Percentiles rank a stretch among this genome's conserved stretches.
phyloP scores from a whole-genome alignment of 2,329 filamentous ascomycete species.

The Paecilomyces fulvus region DNA sequence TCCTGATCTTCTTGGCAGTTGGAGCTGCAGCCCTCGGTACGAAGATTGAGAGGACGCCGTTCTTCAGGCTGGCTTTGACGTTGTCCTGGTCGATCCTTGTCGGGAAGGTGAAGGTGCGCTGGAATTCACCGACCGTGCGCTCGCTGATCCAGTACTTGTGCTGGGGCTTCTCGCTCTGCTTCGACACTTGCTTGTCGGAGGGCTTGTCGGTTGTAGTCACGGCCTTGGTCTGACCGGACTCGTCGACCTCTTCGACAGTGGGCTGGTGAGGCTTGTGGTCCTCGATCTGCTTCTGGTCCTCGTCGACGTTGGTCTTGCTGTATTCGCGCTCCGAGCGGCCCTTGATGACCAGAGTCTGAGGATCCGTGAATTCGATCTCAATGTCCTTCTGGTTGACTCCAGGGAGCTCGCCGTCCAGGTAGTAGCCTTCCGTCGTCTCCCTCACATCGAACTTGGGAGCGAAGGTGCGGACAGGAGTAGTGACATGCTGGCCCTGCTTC shows the following conservation, averaged over 20 bases:
- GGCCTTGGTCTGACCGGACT: constrained; percentile 13
- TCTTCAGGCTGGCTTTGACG: constrained; percentile 54
- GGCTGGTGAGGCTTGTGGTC: constrained; percentile 32
- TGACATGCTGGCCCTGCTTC: constrained; percentile 5
- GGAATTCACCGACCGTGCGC: constrained; percentile 52
- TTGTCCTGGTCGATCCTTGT: constrained; percentile 49
- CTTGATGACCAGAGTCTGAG: constrained; percentile 36
- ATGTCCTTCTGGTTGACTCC: constrained; percentile 36
- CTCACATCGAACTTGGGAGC: constrained; percentile 37
- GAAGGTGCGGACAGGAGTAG: constrained; percentile 21
- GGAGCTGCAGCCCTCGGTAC: constrained; percentile 49
- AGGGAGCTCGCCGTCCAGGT: constrained; percentile 39
- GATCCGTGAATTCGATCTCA: constrained; percentile 39
- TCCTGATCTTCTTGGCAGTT: constrained; percentile 44
- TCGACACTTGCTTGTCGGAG: constrained; percentile 15
- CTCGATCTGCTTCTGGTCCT: constrained; percentile 11
- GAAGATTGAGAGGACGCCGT: constrained; percentile 50
- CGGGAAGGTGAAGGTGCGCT: constrained; percentile 52
- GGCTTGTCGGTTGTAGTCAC: constrained; percentile 6
- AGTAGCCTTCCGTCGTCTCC: constrained; percentile 32
- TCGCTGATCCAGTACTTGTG: constrained; percentile 53
- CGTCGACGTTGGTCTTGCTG: constrained; percentile 11
- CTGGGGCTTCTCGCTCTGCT: constrained; percentile 6
- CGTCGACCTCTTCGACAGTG: constrained; percentile 47
- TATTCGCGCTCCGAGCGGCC: constrained; percentile 31